phyloP scores from a whole-genome alignment of 768 basidiomycete genomes.

The Trametes cubensis region DNA sequence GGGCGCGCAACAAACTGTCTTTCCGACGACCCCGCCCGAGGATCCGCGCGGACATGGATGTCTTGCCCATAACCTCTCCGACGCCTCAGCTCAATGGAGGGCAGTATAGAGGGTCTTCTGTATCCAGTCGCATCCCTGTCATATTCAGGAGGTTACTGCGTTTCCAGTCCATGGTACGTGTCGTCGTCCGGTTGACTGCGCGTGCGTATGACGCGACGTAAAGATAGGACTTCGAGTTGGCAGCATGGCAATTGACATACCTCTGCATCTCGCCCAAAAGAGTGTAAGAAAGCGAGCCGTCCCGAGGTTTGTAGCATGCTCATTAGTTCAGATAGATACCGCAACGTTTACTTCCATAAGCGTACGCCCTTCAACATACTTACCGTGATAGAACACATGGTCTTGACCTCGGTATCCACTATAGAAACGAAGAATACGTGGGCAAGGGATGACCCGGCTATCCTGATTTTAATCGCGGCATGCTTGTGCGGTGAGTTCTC shows the following conservation, averaged over 20 bases:
- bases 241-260: slow-evolving; percentile 95
- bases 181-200: background rate
- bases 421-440: slow-evolving; percentile 97
- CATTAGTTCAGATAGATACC: slow-evolving; percentile 56
- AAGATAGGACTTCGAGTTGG: slow-evolving; percentile 90
- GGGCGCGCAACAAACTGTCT: slow-evolving; percentile 5
- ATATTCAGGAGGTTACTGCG: slow-evolving; percentile 80
- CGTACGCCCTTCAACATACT: slow-evolving; percentile 51
- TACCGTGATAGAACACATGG: background rate
- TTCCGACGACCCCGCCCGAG: slow-evolving; percentile 3
- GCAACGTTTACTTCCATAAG: slow-evolving; percentile 98
- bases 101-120: slow-evolving; percentile 24
- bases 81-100: slow-evolving; percentile 23
- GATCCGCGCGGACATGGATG: slow-evolving; percentile 28
- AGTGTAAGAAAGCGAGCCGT: slow-evolving; percentile 59
- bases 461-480: slow-evolving; percentile 81
- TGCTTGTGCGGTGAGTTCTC: slow-evolving; percentile 67
- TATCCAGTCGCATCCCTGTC: slow-evolving; percentile 65
- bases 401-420: background rate
- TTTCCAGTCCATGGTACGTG: slow-evolving; percentile 83
- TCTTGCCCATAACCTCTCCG: slow-evolving; percentile 31
- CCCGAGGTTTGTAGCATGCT: background rate
- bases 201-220: background rate
- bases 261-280: slow-evolving; percentile 88
- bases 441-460: slow-evolving; percentile 97